Percentiles rank a stretch among this genome's conserved stretches.
These are phyloP conservation scores for Nakazawaea holstii DNA, from an alignment of 805 yeast species.

Conservation along the genomic window DNA sequence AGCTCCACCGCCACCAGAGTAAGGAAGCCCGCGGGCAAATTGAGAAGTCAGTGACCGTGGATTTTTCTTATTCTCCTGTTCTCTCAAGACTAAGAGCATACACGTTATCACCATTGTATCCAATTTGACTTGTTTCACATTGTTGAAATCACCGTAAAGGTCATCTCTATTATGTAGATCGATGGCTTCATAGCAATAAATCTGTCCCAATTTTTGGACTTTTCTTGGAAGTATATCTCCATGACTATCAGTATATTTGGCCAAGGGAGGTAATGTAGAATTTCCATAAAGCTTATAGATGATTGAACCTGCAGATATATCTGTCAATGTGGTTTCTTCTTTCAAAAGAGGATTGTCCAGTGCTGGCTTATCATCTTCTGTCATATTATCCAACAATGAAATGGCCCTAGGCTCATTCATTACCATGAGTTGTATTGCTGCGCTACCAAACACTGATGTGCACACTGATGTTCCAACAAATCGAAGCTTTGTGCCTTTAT, in stretches of 20 bases:
- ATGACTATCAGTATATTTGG: constrained; percentile 8
- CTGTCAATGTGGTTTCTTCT: constrained; percentile 10
- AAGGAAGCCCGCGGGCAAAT: not conserved
- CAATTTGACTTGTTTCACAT: constrained; percentile 10
- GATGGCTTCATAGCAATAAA: constrained; percentile 10
- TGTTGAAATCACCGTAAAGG: constrained; percentile 9
- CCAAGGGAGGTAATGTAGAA: constrained; percentile 14
- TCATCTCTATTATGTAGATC: constrained; percentile 5
- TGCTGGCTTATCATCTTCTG: constrained; percentile 11
- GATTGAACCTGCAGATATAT: constrained; percentile 9
- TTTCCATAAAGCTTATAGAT: constrained; percentile 10
- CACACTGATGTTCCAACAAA: constrained; percentile 15
- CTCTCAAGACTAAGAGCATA: constrained; percentile 14
- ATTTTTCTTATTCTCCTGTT: constrained; percentile 14
- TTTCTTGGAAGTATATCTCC: constrained; percentile 11
- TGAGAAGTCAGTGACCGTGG: constrained; percentile 5
- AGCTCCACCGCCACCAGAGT: not conserved
- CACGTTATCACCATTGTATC: constrained; percentile 13
- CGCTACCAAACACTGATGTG: constrained; percentile 11
- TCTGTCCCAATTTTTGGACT: constrained; percentile 5
- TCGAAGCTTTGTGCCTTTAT: constrained; percentile 13
- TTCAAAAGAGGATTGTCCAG: constrained; percentile 11
- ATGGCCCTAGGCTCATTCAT: constrained; percentile 9
- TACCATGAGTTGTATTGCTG: constrained; percentile 12
- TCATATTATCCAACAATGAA: constrained; percentile 12